Conservation (phyloP, 768 basidiomycete genomes). For the Lactarius akahatsu region DNA sequence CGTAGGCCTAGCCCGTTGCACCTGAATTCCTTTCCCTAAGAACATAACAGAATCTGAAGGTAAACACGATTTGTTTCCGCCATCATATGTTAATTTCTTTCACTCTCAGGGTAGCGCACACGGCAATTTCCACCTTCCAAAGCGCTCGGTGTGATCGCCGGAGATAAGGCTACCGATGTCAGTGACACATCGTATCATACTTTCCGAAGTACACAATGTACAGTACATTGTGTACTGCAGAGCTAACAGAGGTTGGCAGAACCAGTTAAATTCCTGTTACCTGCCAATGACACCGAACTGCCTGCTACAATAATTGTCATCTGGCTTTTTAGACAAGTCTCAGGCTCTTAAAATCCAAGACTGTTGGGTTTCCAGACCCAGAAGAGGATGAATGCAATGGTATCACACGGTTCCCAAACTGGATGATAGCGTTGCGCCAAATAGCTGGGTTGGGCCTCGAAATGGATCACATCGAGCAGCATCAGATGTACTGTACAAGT, state of each 20-base stretch:
- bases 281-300: background rate
- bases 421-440: background rate
- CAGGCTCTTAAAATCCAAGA: background rate
- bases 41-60: background rate
- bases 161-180: background rate
- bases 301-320: background rate
- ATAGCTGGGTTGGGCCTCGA: background rate
- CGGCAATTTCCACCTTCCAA: background rate
- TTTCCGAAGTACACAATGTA: background rate
- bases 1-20: background rate
- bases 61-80: background rate
- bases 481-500: background rate
- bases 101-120: background rate
- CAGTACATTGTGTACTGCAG: background rate
- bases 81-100: background rate
- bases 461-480: background rate
- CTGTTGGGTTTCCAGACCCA: background rate
- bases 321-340: background rate
- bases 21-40: background rate
- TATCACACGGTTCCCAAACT: background rate
- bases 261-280: background rate
- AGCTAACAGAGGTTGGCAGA: background rate
- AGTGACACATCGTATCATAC: background rate
- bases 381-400: background rate
- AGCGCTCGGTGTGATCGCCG: background rate